Conservation (phyloP, 208 protist genomes). For the Wallacemonas sp. region DNA sequence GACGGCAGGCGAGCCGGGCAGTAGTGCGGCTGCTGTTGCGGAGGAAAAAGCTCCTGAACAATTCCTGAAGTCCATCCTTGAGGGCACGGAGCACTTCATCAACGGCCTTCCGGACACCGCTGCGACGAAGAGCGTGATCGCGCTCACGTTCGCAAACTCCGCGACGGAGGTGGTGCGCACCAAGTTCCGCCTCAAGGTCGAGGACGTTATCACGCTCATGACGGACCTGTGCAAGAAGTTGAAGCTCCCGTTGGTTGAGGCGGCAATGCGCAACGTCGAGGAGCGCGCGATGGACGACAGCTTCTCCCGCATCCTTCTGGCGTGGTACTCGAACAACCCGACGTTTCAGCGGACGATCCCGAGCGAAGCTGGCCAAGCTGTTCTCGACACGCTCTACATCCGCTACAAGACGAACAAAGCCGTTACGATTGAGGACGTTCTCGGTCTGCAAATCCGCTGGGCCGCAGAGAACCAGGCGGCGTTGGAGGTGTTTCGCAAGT, state of each 20-base stretch:
- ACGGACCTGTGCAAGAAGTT: constrained; percentile 18
- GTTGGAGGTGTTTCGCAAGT: constrained; percentile 74
- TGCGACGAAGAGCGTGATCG: constrained; percentile 52
- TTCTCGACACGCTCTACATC: constrained; percentile 64
- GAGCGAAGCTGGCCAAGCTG: constrained; percentile 32
- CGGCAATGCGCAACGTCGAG: constrained; percentile 45
- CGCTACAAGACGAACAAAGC: constrained; percentile 43
- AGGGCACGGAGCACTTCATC: constrained; percentile 60
- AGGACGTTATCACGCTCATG: constrained; percentile 37
- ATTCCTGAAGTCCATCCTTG: constrained; percentile 62
- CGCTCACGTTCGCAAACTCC: constrained; percentile 80
- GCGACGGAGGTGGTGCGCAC: constrained; percentile 76
- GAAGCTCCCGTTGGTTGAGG: constrained; percentile 56
- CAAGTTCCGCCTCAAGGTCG: constrained; percentile 79
- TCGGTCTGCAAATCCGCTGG: constrained; percentile 61
- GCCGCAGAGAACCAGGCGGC: constrained; percentile 58
- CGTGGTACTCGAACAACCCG: constrained; percentile 70
- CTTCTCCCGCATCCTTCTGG: constrained; percentile 76
- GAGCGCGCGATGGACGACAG: constrained; percentile 83
- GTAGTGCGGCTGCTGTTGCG: neutral
- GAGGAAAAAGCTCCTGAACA: constrained; percentile 23
- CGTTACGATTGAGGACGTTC: constrained; percentile 58
- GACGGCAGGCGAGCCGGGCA: neutral
- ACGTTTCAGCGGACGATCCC: constrained; percentile 37
- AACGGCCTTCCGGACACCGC: constrained; percentile 44